A percentile compares a stretch with the other conserved stretches of the same genome.
These are phyloP conservation scores for Xylaria sp. DNA, from an alignment of 2,329 filamentous ascomycete genomes.

Conservation along the genomic window DNA sequence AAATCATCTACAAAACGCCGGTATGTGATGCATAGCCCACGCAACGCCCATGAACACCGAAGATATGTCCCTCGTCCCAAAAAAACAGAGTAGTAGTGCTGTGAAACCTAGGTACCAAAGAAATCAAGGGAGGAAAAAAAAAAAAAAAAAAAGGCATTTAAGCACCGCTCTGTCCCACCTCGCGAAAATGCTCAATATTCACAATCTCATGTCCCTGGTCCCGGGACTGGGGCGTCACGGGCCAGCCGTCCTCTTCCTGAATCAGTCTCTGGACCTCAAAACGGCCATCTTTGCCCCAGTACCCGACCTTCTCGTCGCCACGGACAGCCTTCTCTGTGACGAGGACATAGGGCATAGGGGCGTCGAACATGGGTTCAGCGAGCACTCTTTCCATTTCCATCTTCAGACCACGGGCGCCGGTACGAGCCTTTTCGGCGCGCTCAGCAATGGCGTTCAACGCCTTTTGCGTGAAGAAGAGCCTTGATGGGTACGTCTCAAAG, in stretches of 20 bases:
- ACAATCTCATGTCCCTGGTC: conserved; percentile 25
- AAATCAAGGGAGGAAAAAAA: neutral
- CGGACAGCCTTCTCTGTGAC: conserved; percentile 73
- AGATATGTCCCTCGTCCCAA: neutral
- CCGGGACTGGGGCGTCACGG: conserved; percentile 21
- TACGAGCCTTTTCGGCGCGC: conserved; percentile 64
- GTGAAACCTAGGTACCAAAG: neutral
- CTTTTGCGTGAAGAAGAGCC: conserved; percentile 80
- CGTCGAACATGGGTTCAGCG: conserved; percentile 81
- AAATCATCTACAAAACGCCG: conserved; percentile 11
- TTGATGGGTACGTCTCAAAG: conserved; percentile 79
- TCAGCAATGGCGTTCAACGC: conserved; percentile 83
- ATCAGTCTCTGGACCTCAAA: conserved; percentile 72
- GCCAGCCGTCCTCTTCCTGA: conserved; percentile 62
- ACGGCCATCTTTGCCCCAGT: conserved; percentile 73
- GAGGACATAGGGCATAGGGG: conserved; percentile 76
- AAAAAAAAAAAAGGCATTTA: neutral
- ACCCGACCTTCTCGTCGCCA: conserved; percentile 63
- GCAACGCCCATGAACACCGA: neutral
- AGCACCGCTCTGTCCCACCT: conserved; percentile 44
- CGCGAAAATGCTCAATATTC: conserved; percentile 39
- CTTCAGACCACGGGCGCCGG: conserved; percentile 79
- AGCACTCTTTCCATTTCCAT: conserved; percentile 82
- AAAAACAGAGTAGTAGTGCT: neutral
- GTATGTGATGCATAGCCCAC: conserved; percentile 7